A percentile compares a stretch with the other conserved stretches of the same genome.
Evolutionary conservation across 805 yeast species (phyloP).

Genomic region (Maudiozyma serrabonitensis): DNA sequence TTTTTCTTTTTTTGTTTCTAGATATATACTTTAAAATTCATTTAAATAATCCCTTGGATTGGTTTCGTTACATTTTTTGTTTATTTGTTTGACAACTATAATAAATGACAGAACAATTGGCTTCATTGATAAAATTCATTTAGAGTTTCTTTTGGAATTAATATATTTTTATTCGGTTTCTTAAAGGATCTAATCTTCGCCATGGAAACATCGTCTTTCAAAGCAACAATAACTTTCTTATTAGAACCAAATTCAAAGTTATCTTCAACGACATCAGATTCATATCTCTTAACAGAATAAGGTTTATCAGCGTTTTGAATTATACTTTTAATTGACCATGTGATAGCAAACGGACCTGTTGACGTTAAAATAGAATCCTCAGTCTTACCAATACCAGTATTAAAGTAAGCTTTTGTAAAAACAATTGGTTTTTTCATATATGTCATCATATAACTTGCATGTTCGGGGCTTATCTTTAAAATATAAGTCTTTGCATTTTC

Average conservation of each 20-base stretch:
- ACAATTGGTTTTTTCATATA: slow-evolving; percentile 39
- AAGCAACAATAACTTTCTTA: slow-evolving; percentile 60
- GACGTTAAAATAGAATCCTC: slow-evolving; percentile 70
- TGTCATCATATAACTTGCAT: slow-evolving; percentile 49
- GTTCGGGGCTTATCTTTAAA: slow-evolving; percentile 61
- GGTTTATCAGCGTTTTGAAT: slow-evolving; percentile 43
- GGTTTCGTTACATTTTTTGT: too few species aligned
- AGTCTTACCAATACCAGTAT: slow-evolving; percentile 52
- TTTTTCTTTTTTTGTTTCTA: too few species aligned
- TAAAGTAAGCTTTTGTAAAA: slow-evolving; percentile 71
- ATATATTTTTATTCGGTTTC: slow-evolving; percentile 42
- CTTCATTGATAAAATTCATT: slow-evolving; percentile 4
- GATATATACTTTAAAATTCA: too few species aligned
- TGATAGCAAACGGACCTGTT: slow-evolving; percentile 71
- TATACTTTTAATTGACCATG: slow-evolving; percentile 65
- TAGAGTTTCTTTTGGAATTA: slow-evolving; percentile 22
- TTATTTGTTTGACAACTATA: background rate
- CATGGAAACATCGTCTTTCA: slow-evolving; percentile 69
- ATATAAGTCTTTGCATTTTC: slow-evolving; percentile 61
- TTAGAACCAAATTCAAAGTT: slow-evolving; percentile 70
- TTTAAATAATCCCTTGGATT: background rate
- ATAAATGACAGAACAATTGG: too few species aligned
- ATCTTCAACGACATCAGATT: slow-evolving; percentile 57
- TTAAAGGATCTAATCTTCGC: slow-evolving; percentile 50
- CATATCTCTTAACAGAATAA: slow-evolving; percentile 56